A percentile compares a stretch with the other conserved stretches of the same genome.
These are phyloP conservation scores for Zasmidium citrigriseum DNA, from an alignment of 2,329 filamentous ascomycete species.

Conservation along the genomic window DNA sequence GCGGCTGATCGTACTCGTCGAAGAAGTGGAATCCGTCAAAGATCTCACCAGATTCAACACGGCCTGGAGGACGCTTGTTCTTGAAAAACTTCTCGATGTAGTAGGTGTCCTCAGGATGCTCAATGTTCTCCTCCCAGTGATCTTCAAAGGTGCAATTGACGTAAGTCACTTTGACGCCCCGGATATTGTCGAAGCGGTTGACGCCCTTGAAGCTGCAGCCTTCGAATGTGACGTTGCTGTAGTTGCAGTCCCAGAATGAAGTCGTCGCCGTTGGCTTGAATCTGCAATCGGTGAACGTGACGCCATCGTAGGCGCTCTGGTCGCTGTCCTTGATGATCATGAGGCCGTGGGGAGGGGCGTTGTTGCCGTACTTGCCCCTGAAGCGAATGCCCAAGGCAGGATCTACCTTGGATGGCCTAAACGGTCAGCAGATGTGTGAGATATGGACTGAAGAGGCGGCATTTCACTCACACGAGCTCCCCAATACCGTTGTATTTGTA, in stretches of 20 bases:
- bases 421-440: neutral
- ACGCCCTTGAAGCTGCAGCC: neutral
- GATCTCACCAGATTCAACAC: too few relatives aligned
- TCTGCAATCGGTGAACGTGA: constrained; percentile 1
- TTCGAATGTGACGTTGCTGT: neutral
- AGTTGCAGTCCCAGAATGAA: neutral
- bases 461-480: neutral
- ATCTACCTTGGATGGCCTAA: neutral
- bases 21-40: too few relatives aligned
- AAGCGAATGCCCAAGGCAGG: neutral
- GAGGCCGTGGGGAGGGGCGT: neutral
- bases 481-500: too few relatives aligned
- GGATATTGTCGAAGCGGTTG: too few relatives aligned
- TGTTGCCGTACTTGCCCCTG: neutral
- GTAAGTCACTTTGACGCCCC: neutral
- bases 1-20: too few relatives aligned
- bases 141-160: neutral
- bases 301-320: too few relatives aligned
- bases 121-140: neutral
- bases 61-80: too few relatives aligned
- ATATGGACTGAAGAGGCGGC: neutral
- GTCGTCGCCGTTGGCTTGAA: neutral
- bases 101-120: too few relatives aligned
- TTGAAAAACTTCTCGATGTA: too few relatives aligned
- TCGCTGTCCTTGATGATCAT: too few relatives aligned